Conservation (phyloP, 768 basidiomycete genomes). For the Thelephora aurantiotincta region DNA sequence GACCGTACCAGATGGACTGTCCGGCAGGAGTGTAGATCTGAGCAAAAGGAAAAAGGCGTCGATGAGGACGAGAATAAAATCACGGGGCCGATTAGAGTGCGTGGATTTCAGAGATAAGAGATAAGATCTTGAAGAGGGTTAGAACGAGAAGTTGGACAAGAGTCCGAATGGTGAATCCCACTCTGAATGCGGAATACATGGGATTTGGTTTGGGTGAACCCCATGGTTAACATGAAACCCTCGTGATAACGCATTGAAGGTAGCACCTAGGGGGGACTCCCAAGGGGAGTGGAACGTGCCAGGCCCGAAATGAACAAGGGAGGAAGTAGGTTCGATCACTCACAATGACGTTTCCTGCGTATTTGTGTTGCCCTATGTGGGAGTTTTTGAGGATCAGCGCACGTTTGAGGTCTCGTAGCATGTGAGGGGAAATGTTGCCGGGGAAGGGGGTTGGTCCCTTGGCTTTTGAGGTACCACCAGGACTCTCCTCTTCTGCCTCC, state of each 20-base stretch:
- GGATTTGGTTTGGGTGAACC: too few species aligned
- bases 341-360: conserved; percentile 83
- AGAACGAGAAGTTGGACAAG: too few species aligned
- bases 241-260: too few species aligned
- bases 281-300: neutral
- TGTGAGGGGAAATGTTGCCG: neutral
- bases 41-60: neutral
- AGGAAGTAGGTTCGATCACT: conserved; percentile 22
- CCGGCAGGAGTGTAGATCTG: conserved; percentile 87
- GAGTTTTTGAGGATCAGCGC: conserved; percentile 80
- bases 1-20: conserved; percentile 84
- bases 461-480: neutral
- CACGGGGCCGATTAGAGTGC: too few species aligned
- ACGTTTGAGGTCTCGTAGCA: conserved; percentile 31
- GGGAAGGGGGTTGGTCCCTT: neutral
- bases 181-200: too few species aligned
- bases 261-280: neutral
- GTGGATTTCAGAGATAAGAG: too few species aligned
- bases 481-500: too few species aligned
- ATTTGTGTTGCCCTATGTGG: conserved; percentile 90
- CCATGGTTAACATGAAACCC: too few species aligned
- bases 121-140: too few species aligned
- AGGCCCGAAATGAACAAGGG: neutral
- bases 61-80: neutral
- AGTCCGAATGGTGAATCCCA: too few species aligned